A percentile compares a stretch with the other conserved stretches of the same genome.
phyloP scores from a whole-genome alignment of 2,329 filamentous ascomycete genomes.

The Microdochium trichocladiopsis region DNA sequence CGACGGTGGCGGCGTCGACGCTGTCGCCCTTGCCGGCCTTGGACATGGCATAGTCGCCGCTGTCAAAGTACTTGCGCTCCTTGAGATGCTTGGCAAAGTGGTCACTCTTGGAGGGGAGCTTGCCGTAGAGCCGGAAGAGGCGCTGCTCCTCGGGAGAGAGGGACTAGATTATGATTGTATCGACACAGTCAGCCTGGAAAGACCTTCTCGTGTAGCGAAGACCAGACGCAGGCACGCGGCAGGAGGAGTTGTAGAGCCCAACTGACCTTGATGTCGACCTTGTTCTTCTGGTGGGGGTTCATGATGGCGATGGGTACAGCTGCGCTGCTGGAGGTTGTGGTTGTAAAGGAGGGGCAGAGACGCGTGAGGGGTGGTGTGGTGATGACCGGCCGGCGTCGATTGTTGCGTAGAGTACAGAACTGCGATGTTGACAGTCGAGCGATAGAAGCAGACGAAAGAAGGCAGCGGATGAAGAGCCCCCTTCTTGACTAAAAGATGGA shows the following conservation, averaged over 20 bases:
- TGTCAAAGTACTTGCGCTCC: constrained; percentile 98
- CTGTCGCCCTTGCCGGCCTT: constrained; percentile 96
- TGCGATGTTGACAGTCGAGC: too few relatives aligned
- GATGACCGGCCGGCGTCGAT: too few relatives aligned
- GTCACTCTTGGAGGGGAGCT: constrained; percentile 93
- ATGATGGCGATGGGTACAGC: constrained; percentile 40
- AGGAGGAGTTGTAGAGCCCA: constrained; percentile 9
- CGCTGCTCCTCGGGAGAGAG: constrained; percentile 92
- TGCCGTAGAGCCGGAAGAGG: constrained; percentile 94
- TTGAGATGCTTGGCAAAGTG: constrained; percentile 97
- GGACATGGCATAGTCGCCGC: constrained; percentile 90
- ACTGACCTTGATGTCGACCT: constrained; percentile 90
- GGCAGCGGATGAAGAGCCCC: not conserved
- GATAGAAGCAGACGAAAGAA: not conserved
- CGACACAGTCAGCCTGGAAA: constrained; percentile 11
- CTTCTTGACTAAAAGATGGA: not conserved
- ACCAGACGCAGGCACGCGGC: constrained; percentile 5
- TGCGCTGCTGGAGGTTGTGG: not conserved
- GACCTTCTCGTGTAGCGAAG: constrained; percentile 5
- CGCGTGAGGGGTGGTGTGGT: not conserved
- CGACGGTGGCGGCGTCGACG: constrained; percentile 87
- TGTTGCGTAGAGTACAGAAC: too few relatives aligned
- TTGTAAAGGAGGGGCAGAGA: not conserved
- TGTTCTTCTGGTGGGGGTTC: constrained; percentile 98
- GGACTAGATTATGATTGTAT: constrained; percentile 48